Evolutionary conservation across 2,329 filamentous ascomycete genomes (phyloP), one percentile per base, ranked within the genome.

Genomic region (Knufia petricola): DNA sequence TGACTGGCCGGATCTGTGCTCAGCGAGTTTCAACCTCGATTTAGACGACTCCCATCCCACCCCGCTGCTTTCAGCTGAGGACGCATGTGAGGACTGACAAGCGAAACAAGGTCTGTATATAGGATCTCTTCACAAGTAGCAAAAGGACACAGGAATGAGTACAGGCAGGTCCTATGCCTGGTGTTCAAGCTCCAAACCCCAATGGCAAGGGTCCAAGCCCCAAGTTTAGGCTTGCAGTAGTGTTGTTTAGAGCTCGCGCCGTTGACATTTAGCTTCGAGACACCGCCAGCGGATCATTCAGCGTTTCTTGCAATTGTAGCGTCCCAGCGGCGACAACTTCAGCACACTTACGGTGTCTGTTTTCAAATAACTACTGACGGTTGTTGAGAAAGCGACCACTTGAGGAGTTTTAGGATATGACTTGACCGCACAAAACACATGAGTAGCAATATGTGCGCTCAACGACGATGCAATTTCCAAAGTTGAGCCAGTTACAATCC

Each of bases 401-500:
- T 30, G 28, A 30, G 28, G 28, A 30, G 13, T n/a, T n/a, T 7
- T 7, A 13, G 13, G 28, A 30, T 7, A 36, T 36, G 13, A 17
- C 32, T n/a, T 36, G 32, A 36, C 32, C 6, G 32, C 32, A 36
- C 23, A 26, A 13, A 23, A 15, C 2, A 12, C 41, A 24, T 13
- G 17, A 26, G 32, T 20, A 19, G 36, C 44, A 47, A 21, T 9
- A 47, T 47, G 44, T 3, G 24, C 17, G 7, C 21, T 8, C 30
- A 46, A 46, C 53, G 50, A 49, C 37, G n/a, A 70, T 70, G 68
- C 64, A 61, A 55, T 56, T 60, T 38, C 63, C 58, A 40, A 47
- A 81, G 66, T 74, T 82, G 64, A 81, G 76, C 63, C 79, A 77
- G 60, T 70, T 85, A 57, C 85, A 85, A 70, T 83, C 81, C 68